Evolutionary conservation across 1,139 yeast species (phyloP), one percentile per base, ranked within the genome.

Genomic region (Yamadazyma diospyri): DNA sequence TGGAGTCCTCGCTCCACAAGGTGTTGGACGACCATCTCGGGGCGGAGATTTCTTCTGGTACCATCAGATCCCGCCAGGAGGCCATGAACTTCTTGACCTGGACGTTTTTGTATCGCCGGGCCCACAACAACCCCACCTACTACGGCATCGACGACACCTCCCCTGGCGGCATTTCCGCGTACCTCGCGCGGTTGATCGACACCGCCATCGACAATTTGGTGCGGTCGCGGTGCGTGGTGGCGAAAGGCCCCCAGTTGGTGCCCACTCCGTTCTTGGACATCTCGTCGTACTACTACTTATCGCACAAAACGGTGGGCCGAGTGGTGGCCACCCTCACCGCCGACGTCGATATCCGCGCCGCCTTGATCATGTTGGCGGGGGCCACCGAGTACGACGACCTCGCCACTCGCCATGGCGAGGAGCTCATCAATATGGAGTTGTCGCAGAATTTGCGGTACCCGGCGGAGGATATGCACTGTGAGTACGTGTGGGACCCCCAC

Each of bases 361-460:
- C 92, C 48, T 63, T 92, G 40, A 71, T 72, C 44, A 72, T 83
- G 67, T 64, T 92, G 32, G 74, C 94, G 29, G 76, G 81, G 40
- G 95, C 97, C 0, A 65, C 81, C 0, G 99, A 92, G 58, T 92
- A 87, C 51, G 89, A 89, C 53, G 97, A 88, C 47, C 62, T 89
- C 25, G 95, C 97, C 3, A 89, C 95, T 1, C 75, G 97, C 46
- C 97, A 92, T 51, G 95, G 96, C 25, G 97, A 92, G 61, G 97
- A 89, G 50, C 66, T 89, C 41, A 82, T 89, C 62, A 92, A 92
- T 57, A 78, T 80, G 66, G 97, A 89, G 51, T 72, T 94, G 76
- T 87, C 96, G 2, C 80, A 78, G 41, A 78, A 79, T 31, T 73
- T 88, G 68, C 70, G 94, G 39, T 92, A 77, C 48, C 81, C 86